Evolutionary conservation across 2,329 filamentous ascomycete species (phyloP).

Genomic region (Coniella lustricola): DNA sequence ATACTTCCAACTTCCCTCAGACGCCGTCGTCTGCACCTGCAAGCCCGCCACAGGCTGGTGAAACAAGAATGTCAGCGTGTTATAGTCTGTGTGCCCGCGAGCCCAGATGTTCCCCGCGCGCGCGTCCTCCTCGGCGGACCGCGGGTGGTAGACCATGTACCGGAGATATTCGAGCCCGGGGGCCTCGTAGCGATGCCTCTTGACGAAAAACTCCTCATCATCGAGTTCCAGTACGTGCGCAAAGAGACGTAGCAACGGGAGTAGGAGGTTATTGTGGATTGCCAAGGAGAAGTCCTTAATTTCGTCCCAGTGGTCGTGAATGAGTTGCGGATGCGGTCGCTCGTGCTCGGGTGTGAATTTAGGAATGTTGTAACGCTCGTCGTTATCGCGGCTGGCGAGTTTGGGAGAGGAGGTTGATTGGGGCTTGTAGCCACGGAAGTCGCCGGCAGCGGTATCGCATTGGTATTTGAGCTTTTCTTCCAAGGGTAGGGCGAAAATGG

Average conservation of each 20-base stretch:
- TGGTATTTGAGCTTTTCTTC: slow-evolving; percentile 18
- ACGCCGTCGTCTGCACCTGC: slow-evolving; percentile 38
- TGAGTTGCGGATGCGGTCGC: slow-evolving; percentile 19
- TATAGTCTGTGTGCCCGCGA: slow-evolving; percentile 24
- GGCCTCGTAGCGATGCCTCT: slow-evolving; percentile 22
- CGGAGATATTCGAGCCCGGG: slow-evolving; percentile 23
- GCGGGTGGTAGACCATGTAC: slow-evolving; percentile 24
- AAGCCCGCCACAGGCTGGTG: slow-evolving; percentile 48
- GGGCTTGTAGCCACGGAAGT: slow-evolving; percentile 24
- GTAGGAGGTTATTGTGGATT: slow-evolving; percentile 17
- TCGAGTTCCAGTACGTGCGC: slow-evolving; percentile 23
- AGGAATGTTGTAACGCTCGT: slow-evolving; percentile 22
- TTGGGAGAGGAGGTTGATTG: slow-evolving; percentile 19
- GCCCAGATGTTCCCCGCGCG: slow-evolving; percentile 19
- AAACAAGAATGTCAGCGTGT: slow-evolving; percentile 43
- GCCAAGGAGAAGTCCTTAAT: slow-evolving; percentile 20
- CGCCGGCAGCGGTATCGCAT: slow-evolving; percentile 23
- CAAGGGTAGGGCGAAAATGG: slow-evolving; percentile 10
- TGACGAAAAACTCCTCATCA: slow-evolving; percentile 21
- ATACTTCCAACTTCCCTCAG: slow-evolving; percentile 29
- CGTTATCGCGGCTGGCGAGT: slow-evolving; percentile 19
- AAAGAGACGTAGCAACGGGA: slow-evolving; percentile 15
- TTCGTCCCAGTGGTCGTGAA: slow-evolving; percentile 22
- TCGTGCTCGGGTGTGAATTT: slow-evolving; percentile 21
- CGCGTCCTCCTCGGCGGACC: slow-evolving; percentile 18